Evolutionary conservation across 345 rosid genomes (phyloP).

Genomic region (Physaria fendleri): DNA sequence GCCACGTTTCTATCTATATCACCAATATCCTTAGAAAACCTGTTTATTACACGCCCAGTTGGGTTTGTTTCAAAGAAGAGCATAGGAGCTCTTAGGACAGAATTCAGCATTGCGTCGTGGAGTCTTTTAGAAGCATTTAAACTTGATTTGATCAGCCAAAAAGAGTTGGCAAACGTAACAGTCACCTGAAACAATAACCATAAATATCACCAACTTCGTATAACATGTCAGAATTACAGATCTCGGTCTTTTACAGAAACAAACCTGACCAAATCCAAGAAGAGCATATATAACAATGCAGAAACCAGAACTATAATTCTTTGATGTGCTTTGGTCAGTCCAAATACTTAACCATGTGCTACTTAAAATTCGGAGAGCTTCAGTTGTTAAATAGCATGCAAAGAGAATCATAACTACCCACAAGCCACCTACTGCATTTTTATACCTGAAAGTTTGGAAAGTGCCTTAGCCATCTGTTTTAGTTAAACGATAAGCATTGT

Average conservation of each 20-base stretch:
- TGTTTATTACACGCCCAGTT: slow-evolving; percentile 77
- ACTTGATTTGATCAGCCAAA: slow-evolving; percentile 83
- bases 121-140: slow-evolving; percentile 74
- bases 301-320: slow-evolving; percentile 47
- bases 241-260: slow-evolving; percentile 7
- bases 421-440: slow-evolving; percentile 80
- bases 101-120: slow-evolving; percentile 72
- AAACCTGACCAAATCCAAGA: slow-evolving; percentile 77
- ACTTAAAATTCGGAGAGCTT: slow-evolving; percentile 73
- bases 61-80: slow-evolving; percentile 94
- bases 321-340: slow-evolving; percentile 67
- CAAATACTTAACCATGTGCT: slow-evolving; percentile 93
- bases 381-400: slow-evolving; percentile 64
- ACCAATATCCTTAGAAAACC: slow-evolving; percentile 90
- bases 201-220: neutral
- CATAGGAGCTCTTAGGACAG: slow-evolving; percentile 89
- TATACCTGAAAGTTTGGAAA: slow-evolving; percentile 50
- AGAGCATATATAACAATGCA: slow-evolving; percentile 62
- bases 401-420: slow-evolving; percentile 78
- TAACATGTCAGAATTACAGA: neutral
- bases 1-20: slow-evolving; percentile 88
- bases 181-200: slow-evolving; percentile 45
- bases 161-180: slow-evolving; percentile 71
- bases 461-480: neutral
- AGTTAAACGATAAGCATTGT: neutral